Conservation (phyloP, 768 basidiomycete genomes). For the Albatrellus ellisii region DNA sequence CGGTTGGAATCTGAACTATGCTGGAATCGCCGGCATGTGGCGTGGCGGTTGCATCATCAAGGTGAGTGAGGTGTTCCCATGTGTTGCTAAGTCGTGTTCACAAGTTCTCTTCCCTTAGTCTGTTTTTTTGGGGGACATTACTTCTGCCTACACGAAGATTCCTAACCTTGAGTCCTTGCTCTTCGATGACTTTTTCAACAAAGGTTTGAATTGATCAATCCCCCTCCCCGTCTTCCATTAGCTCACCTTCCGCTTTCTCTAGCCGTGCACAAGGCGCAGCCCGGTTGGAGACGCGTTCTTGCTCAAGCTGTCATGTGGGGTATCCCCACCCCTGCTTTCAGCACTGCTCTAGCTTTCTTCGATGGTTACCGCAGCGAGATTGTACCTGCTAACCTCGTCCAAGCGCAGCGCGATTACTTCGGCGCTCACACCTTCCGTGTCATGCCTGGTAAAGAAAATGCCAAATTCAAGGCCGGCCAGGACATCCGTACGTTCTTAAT, state of each 20-base stretch:
- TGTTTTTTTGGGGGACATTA: constrained; percentile 91
- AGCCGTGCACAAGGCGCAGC: constrained; percentile 91
- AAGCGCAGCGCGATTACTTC: constrained; percentile 99
- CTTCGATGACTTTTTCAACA: constrained; percentile 96
- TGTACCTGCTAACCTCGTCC: constrained; percentile 87
- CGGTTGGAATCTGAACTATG: constrained; percentile 90
- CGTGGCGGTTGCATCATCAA: constrained; percentile 99
- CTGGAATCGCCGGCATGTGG: constrained; percentile 99
- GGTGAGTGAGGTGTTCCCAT: constrained; percentile 24
- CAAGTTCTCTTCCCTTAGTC: constrained; percentile 21
- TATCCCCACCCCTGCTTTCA: constrained; percentile 94
- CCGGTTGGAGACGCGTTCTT: constrained; percentile 94
- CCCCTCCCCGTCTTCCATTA: background rate
- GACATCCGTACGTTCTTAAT: constrained; percentile 65
- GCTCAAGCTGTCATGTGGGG: constrained; percentile 97
- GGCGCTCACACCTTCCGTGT: constrained; percentile 98
- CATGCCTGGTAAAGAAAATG: constrained; percentile 83
- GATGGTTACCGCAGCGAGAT: constrained; percentile 96
- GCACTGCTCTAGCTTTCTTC: constrained; percentile 96
- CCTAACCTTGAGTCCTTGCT: constrained; percentile 78
- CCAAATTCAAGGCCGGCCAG: constrained; percentile 60
- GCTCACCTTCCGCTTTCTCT: constrained; percentile 3
- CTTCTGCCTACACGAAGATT: constrained; percentile 81
- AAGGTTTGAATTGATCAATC: constrained; percentile 33
- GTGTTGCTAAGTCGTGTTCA: constrained; percentile 15